Conservation (phyloP, 495 filamentous ascomycete species). For the Podospora conica region DNA sequence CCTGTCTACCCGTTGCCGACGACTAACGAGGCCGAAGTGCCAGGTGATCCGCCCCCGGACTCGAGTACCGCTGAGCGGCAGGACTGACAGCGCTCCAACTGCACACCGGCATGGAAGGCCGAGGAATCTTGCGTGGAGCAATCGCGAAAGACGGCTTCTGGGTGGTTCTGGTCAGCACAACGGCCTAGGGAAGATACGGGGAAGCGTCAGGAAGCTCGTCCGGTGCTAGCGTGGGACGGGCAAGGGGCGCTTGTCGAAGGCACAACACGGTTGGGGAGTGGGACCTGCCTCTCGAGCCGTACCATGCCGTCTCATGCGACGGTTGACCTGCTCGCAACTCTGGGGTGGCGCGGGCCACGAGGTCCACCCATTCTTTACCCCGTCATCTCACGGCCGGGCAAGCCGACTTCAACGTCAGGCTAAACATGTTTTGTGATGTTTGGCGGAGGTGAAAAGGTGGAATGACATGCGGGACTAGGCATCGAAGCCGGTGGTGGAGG, state of each 20-base stretch:
- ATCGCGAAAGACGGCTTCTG: background rate
- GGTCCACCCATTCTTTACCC: conserved; percentile 12
- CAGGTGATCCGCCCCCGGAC: background rate
- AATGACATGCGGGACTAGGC: background rate
- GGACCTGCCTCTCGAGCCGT: conserved; percentile 12
- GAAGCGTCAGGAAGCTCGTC: background rate
- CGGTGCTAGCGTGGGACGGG: background rate
- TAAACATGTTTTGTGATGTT: conserved; percentile 5
- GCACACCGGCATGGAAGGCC: background rate
- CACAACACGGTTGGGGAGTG: conserved; percentile 7
- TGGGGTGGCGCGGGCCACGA: conserved; percentile 6
- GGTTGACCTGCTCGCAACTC: conserved; percentile 1
- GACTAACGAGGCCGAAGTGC: background rate
- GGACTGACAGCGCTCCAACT: background rate
- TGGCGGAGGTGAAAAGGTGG: conserved; percentile 1
- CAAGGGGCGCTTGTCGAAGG: background rate
- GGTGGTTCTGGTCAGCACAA: background rate
- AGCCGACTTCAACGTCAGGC: conserved; percentile 16
- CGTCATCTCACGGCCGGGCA: conserved; percentile 9
- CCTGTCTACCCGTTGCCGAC: background rate
- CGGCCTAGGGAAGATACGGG: background rate
- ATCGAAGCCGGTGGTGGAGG: background rate
- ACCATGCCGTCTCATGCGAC: conserved; percentile 1
- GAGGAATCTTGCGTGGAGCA: background rate
- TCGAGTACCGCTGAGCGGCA: background rate